Conservation (phyloP, 2,329 filamentous ascomycete genomes). For the Pyrenophora teres region DNA sequence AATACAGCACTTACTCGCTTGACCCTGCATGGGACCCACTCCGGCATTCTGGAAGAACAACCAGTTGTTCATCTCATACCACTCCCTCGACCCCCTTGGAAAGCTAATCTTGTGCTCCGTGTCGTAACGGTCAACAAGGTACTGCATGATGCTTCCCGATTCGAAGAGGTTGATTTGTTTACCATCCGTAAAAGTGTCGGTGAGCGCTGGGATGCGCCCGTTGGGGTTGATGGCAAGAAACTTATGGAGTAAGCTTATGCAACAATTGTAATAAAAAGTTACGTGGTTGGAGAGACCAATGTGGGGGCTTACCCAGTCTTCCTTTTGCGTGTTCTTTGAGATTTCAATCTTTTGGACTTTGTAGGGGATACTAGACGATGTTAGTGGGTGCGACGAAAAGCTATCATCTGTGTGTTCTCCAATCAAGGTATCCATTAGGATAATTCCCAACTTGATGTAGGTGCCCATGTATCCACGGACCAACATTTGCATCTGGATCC, state of each 20-base stretch:
- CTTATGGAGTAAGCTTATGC: conserved; percentile 37
- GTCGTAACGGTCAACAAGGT: conserved; percentile 82
- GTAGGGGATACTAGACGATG: conserved; percentile 65
- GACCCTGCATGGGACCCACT: conserved; percentile 79
- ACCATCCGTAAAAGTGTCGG: conserved; percentile 74
- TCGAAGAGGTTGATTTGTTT: conserved; percentile 78
- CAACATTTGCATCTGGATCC: too few species aligned
- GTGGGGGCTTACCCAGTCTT: conserved; percentile 60
- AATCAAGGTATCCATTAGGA: too few species aligned
- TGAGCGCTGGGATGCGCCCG: conserved; percentile 85
- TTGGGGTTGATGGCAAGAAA: conserved; percentile 93
- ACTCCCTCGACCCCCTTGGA: conserved; percentile 71
- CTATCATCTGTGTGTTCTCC: too few species aligned
- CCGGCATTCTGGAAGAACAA: conserved; percentile 74
- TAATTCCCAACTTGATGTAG: too few species aligned
- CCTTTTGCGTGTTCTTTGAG: conserved; percentile 76
- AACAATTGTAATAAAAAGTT: background rate
- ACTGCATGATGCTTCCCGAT: conserved; percentile 81
- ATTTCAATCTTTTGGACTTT: conserved; percentile 75
- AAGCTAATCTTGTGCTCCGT: conserved; percentile 81
- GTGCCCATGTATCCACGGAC: too few species aligned
- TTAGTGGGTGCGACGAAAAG: background rate
- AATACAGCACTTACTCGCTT: conserved; percentile 56
- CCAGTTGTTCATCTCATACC: conserved; percentile 80
- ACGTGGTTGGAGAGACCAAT: background rate